These are phyloP conservation scores for Saturnispora halmiae DNA, from an alignment of 805 yeast species.

Conservation along the genomic window DNA sequence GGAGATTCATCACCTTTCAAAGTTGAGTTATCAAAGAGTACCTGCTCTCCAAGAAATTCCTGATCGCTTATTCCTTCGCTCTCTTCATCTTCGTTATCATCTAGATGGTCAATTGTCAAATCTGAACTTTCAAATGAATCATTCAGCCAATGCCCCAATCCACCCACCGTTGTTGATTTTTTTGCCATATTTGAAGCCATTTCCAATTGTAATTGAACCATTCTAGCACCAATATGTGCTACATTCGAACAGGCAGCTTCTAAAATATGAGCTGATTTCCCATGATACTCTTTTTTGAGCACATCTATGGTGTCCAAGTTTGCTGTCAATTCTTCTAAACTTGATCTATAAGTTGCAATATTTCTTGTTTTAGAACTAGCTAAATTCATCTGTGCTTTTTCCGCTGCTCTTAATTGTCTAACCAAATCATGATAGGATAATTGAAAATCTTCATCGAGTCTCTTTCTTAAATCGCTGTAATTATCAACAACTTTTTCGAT, in stretches of 20 bases:
- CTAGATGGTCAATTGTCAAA: neutral
- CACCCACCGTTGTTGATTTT: constrained; percentile 85
- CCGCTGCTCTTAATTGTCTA: constrained; percentile 46
- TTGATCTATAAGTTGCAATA: constrained; percentile 56
- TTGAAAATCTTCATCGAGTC: constrained; percentile 47
- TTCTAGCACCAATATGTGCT: constrained; percentile 47
- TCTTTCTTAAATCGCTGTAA: constrained; percentile 36
- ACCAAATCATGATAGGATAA: constrained; percentile 44
- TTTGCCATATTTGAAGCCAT: constrained; percentile 71
- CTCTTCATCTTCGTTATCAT: constrained; percentile 1
- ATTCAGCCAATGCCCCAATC: constrained; percentile 36
- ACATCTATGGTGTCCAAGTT: constrained; percentile 75
- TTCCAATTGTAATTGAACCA: constrained; percentile 73
- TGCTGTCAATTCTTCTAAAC: constrained; percentile 55
- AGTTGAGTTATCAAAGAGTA: neutral
- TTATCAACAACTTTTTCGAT: constrained; percentile 35
- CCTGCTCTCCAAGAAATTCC: neutral
- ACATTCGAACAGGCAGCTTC: constrained; percentile 52
- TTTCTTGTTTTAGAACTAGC: constrained; percentile 56
- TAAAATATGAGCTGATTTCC: constrained; percentile 50
- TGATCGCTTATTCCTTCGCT: neutral
- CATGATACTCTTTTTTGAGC: constrained; percentile 66
- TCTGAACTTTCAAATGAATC: neutral
- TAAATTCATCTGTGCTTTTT: constrained; percentile 48
- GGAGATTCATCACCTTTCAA: neutral